These are phyloP conservation scores for Curvularia verruculosa DNA, from an alignment of 2,329 filamentous ascomycete genomes.

Conservation along the genomic window DNA sequence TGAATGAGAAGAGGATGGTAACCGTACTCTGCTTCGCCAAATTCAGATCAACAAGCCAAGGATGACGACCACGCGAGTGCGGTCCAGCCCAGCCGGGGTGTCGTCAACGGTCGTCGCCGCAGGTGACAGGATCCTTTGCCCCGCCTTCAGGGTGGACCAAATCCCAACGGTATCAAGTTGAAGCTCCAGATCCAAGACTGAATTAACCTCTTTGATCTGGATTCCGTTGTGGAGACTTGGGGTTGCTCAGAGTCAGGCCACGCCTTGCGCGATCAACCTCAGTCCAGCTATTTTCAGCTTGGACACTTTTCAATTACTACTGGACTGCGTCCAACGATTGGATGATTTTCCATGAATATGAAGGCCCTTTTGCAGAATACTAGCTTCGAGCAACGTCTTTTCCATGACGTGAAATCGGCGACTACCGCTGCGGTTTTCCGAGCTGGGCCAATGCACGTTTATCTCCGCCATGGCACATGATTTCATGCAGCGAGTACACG, in stretches of 20 bases:
- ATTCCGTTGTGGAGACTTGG: not conserved
- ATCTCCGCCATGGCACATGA: slow-evolving; percentile 36
- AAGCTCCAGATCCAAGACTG: slow-evolving; percentile 16
- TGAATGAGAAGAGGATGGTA: slow-evolving; percentile 10
- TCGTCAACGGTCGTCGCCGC: slow-evolving; percentile 21
- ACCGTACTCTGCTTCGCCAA: slow-evolving; percentile 35
- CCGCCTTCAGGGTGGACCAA: slow-evolving; percentile 27
- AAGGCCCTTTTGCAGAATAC: slow-evolving; percentile 24
- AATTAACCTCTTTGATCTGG: slow-evolving; percentile 19
- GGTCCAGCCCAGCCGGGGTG: slow-evolving; percentile 29
- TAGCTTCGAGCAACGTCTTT: slow-evolving; percentile 8
- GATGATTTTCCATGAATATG: slow-evolving; percentile 22
- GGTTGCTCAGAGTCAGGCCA: not conserved
- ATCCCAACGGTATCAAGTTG: slow-evolving; percentile 29
- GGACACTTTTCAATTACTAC: not conserved
- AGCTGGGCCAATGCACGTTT: slow-evolving; percentile 31
- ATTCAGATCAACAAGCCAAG: slow-evolving; percentile 29
- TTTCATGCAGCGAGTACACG: slow-evolving; percentile 30
- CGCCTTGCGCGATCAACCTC: not conserved
- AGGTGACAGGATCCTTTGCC: slow-evolving; percentile 18
- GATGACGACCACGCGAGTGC: slow-evolving; percentile 30
- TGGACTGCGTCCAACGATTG: slow-evolving; percentile 15
- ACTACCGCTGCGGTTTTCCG: slow-evolving; percentile 2
- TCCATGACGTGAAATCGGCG: not conserved
- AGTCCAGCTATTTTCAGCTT: not conserved